Percentiles rank a stretch among this genome's conserved stretches.
These are phyloP conservation scores for Pelargonium myrrhifolium DNA, from an alignment of 441 rosid species.

Conservation along the genomic window DNA sequence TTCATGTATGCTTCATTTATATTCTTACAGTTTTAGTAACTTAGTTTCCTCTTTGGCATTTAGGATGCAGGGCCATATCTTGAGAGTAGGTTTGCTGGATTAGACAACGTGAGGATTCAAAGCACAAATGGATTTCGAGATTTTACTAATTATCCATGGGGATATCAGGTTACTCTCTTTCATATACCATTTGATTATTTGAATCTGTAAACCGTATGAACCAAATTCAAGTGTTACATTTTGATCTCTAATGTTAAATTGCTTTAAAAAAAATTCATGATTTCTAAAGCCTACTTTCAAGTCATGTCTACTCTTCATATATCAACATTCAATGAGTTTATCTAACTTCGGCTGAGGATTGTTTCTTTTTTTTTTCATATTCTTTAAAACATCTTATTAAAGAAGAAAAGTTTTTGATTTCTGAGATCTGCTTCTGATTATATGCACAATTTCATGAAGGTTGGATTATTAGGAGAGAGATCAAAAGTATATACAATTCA, in stretches of 20 bases:
- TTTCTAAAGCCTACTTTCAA: too few species aligned
- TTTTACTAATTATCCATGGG: constrained; percentile 48
- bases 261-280: too few species aligned
- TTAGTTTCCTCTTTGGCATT: constrained; percentile 11
- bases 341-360: too few species aligned
- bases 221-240: too few species aligned
- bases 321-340: too few species aligned
- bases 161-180: constrained; percentile 55
- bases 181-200: background rate
- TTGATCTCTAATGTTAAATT: too few species aligned
- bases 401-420: too few species aligned
- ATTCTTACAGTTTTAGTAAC: background rate
- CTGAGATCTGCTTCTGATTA: background rate
- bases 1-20: background rate
- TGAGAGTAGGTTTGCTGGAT: constrained; percentile 51
- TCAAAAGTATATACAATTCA: constrained; percentile 29
- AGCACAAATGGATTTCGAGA: constrained; percentile 19
- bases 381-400: too few species aligned
- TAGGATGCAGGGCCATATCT: constrained; percentile 76
- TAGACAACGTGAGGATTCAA: constrained; percentile 38
- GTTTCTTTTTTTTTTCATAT: too few species aligned
- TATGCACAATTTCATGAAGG: constrained; percentile 31
- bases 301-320: too few species aligned
- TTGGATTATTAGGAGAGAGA: constrained; percentile 54
- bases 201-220: too few species aligned